Conservation (phyloP, 495 filamentous ascomycete species). For the Entonaema liquescens region DNA sequence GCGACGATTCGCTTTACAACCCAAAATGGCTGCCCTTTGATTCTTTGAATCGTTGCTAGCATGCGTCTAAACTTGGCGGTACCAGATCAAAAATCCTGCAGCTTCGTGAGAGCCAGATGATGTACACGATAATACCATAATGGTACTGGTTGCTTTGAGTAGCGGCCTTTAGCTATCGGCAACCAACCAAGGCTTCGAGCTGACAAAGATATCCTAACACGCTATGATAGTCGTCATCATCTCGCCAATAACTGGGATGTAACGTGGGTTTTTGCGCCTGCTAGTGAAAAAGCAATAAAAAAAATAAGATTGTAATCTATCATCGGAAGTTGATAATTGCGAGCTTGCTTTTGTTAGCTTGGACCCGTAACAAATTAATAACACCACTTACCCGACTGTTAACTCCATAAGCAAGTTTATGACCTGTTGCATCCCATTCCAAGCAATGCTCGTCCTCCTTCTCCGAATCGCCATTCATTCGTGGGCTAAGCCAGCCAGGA, state of each 20-base stretch:
- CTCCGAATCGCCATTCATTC: slow-evolving; percentile 53
- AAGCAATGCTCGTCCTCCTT: slow-evolving; percentile 65
- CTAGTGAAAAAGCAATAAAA: not conserved
- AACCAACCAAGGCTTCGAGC: not conserved
- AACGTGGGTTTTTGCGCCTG: not conserved
- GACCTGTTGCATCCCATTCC: slow-evolving; percentile 79
- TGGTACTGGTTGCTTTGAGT: not conserved
- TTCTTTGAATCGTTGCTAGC: not conserved
- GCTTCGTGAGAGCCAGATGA: not conserved
- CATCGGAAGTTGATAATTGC: slow-evolving; percentile 59
- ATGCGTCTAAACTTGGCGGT: not conserved
- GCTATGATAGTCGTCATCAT: not conserved
- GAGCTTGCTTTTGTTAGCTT: slow-evolving; percentile 47
- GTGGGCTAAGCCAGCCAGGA: slow-evolving; percentile 60
- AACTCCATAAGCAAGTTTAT: slow-evolving; percentile 76
- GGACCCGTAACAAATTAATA: not conserved
- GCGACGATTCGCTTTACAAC: not conserved
- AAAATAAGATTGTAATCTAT: slow-evolving; percentile 8
- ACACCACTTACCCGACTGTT: slow-evolving; percentile 68
- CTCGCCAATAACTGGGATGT: not conserved
- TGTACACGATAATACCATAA: not conserved
- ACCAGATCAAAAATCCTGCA: not conserved
- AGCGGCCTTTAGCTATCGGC: not conserved
- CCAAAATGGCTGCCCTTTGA: not conserved
- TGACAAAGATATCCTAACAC: not conserved